Conservation (phyloP, 2,329 filamentous ascomycete genomes). For the Fonsecaea nubica region DNA sequence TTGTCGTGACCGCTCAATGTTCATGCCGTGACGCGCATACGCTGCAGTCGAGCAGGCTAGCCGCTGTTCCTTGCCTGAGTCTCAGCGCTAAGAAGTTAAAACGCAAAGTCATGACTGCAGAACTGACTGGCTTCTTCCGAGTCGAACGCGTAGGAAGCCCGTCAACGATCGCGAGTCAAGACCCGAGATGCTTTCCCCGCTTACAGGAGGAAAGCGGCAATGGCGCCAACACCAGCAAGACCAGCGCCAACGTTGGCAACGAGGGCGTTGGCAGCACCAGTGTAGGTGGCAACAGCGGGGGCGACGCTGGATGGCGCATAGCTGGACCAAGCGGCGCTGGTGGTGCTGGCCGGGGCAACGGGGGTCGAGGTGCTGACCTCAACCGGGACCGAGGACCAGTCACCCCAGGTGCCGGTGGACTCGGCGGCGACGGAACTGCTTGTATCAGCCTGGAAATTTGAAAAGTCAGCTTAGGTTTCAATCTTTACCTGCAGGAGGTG, state of each 20-base stretch:
- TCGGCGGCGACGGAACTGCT: conserved; percentile 20
- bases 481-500: conserved; percentile 37
- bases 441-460: conserved; percentile 16
- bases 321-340: conserved; percentile 17
- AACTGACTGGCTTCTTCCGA: neutral
- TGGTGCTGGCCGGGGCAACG: conserved; percentile 19
- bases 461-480: conserved; percentile 12
- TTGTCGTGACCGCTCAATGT: conserved; percentile 25
- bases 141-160: neutral
- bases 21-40: conserved; percentile 14
- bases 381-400: conserved; percentile 5
- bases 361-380: conserved; percentile 7
- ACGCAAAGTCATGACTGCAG: conserved; percentile 18
- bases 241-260: conserved; percentile 39
- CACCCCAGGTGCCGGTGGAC: conserved; percentile 22
- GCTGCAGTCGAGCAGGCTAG: neutral
- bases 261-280: conserved; percentile 40
- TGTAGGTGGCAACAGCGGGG: conserved; percentile 33
- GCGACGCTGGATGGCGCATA: conserved; percentile 26
- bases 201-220: conserved; percentile 41
- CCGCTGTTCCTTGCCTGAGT: conserved; percentile 18
- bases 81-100: conserved; percentile 32
- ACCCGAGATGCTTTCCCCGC: conserved; percentile 24
- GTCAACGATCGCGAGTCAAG: conserved; percentile 17
- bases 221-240: conserved; percentile 41